A percentile compares a stretch with the other conserved stretches of the same genome.
Conservation (phyloP, 148 eudicot genomes). For the Heliamphora exappendiculata region DNA sequence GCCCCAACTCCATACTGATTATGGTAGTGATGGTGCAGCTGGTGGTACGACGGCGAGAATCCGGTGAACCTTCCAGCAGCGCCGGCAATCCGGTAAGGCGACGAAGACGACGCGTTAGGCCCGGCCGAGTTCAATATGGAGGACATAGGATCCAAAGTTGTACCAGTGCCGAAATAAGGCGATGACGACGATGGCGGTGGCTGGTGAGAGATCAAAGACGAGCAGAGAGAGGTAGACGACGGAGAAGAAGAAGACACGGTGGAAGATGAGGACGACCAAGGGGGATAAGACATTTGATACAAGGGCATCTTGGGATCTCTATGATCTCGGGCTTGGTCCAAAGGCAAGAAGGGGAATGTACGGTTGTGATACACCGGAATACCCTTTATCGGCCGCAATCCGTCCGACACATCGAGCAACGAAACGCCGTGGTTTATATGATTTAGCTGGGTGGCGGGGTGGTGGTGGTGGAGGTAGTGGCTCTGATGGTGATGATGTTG, state of each 20-base stretch:
- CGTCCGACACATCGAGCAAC: conserved; percentile 17
- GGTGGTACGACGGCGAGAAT: neutral
- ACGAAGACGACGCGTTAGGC: conserved; percentile 12
- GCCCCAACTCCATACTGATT: conserved; percentile 17
- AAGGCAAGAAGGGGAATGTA: conserved; percentile 33
- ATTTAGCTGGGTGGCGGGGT: conserved; percentile 15
- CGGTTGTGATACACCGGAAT: conserved; percentile 45
- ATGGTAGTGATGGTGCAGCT: conserved; percentile 12
- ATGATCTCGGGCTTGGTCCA: no score
- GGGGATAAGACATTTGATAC: conserved; percentile 15
- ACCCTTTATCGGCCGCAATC: conserved; percentile 41
- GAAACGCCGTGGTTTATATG: conserved; percentile 26
- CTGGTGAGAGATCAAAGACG: conserved; percentile 4
- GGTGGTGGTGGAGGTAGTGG: conserved; percentile 2
- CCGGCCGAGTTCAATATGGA: conserved; percentile 23
- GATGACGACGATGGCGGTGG: conserved; percentile 9
- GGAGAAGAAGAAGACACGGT: neutral
- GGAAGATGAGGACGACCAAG: neutral
- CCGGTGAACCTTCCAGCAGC: conserved; percentile 13
- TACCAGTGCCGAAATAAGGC: conserved; percentile 14
- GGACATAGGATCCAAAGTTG: conserved; percentile 30
- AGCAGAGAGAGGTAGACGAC: neutral
- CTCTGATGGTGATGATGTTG: conserved; percentile 11
- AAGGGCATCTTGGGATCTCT: no score
- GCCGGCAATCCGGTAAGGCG: conserved; percentile 11